Conservation (phyloP, 2,329 filamentous ascomycete species). For the Apiospora aurea region DNA sequence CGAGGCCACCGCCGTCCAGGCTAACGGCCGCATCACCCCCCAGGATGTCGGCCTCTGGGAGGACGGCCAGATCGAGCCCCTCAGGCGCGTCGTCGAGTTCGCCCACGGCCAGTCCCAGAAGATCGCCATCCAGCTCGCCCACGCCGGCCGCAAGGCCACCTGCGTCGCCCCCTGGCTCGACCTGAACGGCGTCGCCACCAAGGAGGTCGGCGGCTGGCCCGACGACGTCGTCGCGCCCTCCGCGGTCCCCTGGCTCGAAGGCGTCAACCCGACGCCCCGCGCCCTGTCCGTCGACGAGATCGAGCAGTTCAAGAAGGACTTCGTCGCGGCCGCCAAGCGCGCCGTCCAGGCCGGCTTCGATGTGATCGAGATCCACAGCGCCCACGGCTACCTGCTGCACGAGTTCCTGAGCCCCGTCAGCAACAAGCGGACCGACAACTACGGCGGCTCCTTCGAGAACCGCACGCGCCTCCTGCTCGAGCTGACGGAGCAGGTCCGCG, state of each 20-base stretch:
- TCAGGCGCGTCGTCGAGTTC: constrained; percentile 70
- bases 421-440: constrained; percentile 74
- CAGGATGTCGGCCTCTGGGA: constrained; percentile 83
- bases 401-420: constrained; percentile 72
- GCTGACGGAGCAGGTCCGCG: constrained; percentile 67
- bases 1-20: constrained; percentile 78
- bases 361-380: constrained; percentile 75
- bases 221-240: constrained; percentile 60
- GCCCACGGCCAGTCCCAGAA: constrained; percentile 63
- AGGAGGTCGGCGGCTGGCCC: constrained; percentile 47
- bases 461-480: constrained; percentile 73
- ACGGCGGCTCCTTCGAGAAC: constrained; percentile 76
- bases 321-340: constrained; percentile 43
- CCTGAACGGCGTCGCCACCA: constrained; percentile 35
- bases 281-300: constrained; percentile 60
- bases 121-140: constrained; percentile 74
- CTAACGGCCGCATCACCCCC: constrained; percentile 84
- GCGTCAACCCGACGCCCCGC: constrained; percentile 63
- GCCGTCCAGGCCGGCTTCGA: constrained; percentile 62
- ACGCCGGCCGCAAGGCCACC: constrained; percentile 61
- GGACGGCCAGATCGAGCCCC: constrained; percentile 78
- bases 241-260: constrained; percentile 61
- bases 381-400: constrained; percentile 80
- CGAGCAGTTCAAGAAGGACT: constrained; percentile 43
- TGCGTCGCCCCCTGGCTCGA: constrained; percentile 45